Percentiles rank a stretch among this genome's conserved stretches.
Evolutionary conservation across 2,329 filamentous ascomycete genomes (phyloP).

Genomic region (Colletotrichum endophyticum): DNA sequence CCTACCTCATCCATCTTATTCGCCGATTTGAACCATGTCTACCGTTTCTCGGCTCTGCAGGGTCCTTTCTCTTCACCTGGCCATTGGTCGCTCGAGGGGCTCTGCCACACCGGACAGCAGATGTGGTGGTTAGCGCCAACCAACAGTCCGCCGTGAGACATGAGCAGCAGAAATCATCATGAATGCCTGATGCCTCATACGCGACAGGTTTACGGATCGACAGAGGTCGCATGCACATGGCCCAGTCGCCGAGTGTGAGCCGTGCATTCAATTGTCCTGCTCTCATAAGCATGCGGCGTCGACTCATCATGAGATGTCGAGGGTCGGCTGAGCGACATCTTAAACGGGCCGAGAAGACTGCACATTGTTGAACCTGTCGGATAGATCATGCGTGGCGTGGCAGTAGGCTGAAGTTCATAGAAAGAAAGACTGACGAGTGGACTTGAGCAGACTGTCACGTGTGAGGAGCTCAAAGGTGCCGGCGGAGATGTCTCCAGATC

Average conservation of each 20-base stretch:
- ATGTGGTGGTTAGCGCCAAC: not conserved
- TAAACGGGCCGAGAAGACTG: not conserved
- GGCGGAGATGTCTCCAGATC: not conserved
- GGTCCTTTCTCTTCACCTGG: not conserved
- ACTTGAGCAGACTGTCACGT: not conserved
- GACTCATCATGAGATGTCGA: not conserved
- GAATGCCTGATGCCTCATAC: not conserved
- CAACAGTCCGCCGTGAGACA: not conserved
- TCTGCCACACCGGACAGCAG: not conserved
- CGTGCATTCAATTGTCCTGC: not conserved
- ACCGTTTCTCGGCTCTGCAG: not conserved
- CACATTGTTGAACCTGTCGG: accelerated
- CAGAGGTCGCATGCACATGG: not conserved
- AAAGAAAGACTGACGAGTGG: not conserved
- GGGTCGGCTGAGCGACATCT: not conserved
- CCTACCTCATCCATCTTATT: not conserved
- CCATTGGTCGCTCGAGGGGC: not conserved
- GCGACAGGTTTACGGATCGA: not conserved
- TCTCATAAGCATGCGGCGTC: not conserved
- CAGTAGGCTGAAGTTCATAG: not conserved
- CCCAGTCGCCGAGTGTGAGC: not conserved
- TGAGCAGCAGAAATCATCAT: not conserved
- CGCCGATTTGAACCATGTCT: not conserved
- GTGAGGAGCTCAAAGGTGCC: not conserved
- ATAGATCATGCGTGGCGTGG: not conserved